These are phyloP conservation scores for Mycena sp. DNA, from an alignment of 1,284 basidiomycete genomes.

Conservation along the genomic window DNA sequence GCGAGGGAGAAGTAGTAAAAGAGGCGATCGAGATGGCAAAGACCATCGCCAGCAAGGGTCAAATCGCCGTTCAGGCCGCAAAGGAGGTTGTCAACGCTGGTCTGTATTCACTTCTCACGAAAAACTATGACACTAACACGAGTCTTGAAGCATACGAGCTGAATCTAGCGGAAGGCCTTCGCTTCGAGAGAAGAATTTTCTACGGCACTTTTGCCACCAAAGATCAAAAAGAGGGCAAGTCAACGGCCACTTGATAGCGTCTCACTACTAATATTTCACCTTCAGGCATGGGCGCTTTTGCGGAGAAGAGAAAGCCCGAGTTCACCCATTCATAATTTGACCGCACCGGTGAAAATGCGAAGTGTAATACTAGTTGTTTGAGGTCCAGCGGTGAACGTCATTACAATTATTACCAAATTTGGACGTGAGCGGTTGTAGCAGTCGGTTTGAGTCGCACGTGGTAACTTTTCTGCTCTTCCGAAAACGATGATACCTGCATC, in stretches of 20 bases:
- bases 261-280: conserved; percentile 9
- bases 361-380: background rate
- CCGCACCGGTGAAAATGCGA: background rate
- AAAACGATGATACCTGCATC: conserved; percentile 13
- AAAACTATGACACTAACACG: conserved; percentile 6
- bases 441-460: conserved; percentile 17
- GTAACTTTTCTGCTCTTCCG: conserved; percentile 7
- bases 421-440: conserved; percentile 25
- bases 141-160: conserved; percentile 79
- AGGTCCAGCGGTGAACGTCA: background rate
- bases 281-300: conserved; percentile 94
- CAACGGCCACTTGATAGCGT: background rate
- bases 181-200: conserved; percentile 92
- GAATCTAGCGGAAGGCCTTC: conserved; percentile 84
- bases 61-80: conserved; percentile 88
- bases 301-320: conserved; percentile 94
- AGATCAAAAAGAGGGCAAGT: conserved; percentile 95
- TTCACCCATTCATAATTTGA: conserved; percentile 72
- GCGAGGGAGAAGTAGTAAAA: conserved; percentile 84
- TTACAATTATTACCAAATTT: conserved; percentile 13
- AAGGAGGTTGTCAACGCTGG: conserved; percentile 97
- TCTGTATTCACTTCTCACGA: conserved; percentile 49
- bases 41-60: conserved; percentile 87
- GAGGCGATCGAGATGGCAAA: conserved; percentile 90
- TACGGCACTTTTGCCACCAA: conserved; percentile 93